phyloP scores from a whole-genome alignment of 371 early-diverging fungal genomes.

The Neoconidiobolus thromboides region DNA sequence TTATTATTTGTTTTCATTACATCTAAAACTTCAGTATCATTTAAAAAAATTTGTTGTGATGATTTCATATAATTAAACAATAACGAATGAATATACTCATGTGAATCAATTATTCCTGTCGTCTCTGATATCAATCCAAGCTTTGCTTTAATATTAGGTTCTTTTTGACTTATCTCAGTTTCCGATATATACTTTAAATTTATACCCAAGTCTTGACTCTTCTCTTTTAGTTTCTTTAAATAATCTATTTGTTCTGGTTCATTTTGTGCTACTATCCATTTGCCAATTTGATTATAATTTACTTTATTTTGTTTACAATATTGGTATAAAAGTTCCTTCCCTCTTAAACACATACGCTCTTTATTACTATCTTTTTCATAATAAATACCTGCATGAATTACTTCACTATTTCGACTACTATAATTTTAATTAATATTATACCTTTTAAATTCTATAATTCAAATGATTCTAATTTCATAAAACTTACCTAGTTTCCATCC shows the following conservation, averaged over 20 bases:
- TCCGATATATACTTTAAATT: conserved; percentile 29
- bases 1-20: conserved; percentile 13
- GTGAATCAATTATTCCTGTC: conserved; percentile 70
- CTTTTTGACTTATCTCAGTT: conserved; percentile 19
- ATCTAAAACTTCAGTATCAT: conserved; percentile 22
- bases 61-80: conserved; percentile 18
- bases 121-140: conserved; percentile 41
- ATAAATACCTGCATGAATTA: conserved; percentile 82
- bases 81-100: conserved; percentile 40
- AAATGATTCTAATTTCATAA: neutral
- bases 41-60: conserved; percentile 24
- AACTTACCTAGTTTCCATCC: conserved; percentile 6
- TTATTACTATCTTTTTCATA: conserved; percentile 62
- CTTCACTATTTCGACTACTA: conserved; percentile 79
- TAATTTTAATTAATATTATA: neutral
- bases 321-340: conserved; percentile 46
- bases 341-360: conserved; percentile 58
- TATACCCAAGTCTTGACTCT: conserved; percentile 35
- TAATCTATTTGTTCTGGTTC: conserved; percentile 26
- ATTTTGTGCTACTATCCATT: conserved; percentile 61
- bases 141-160: conserved; percentile 36
- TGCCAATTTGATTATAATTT: conserved; percentile 33
- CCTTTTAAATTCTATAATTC: neutral
- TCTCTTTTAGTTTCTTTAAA: conserved; percentile 30
- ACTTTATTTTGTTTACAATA: conserved; percentile 26